Conservation (phyloP, 768 basidiomycete genomes). For the Boletus sp. region DNA sequence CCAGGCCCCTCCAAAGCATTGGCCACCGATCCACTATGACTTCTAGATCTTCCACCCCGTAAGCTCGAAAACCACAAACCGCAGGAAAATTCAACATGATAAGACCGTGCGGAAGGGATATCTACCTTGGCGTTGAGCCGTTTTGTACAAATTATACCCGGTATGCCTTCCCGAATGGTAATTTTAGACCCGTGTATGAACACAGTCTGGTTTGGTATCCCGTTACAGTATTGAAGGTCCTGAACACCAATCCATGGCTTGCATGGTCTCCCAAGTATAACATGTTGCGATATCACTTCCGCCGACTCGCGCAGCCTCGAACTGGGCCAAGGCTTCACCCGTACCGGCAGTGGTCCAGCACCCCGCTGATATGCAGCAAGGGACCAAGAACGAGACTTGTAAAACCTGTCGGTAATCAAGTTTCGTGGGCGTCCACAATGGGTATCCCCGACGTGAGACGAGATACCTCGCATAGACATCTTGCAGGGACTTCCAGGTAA, state of each 20-base stretch:
- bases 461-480: constrained; percentile 18
- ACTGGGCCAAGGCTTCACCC: background rate
- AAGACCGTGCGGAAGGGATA: background rate
- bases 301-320: constrained; percentile 13
- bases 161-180: background rate
- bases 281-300: constrained; percentile 10
- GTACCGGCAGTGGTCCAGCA: no score
- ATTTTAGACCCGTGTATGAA: constrained; percentile 24
- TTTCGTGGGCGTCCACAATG: constrained; percentile 34
- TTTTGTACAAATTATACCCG: constrained; percentile 5
- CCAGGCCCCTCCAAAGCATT: background rate
- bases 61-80: background rate
- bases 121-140: background rate
- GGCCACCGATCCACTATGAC: background rate
- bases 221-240: constrained; percentile 3
- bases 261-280: constrained; percentile 14
- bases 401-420: no score
- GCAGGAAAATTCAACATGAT: background rate
- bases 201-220: constrained; percentile 19
- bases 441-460: constrained; percentile 27
- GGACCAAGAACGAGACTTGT: constrained; percentile 24
- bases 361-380: constrained; percentile 17
- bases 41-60: background rate
- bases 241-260: constrained; percentile 4
- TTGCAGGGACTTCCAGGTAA: constrained; percentile 9